Evolutionary conservation across 1,284 basidiomycete genomes (phyloP).

Genomic region (Pholiota adiposa): DNA sequence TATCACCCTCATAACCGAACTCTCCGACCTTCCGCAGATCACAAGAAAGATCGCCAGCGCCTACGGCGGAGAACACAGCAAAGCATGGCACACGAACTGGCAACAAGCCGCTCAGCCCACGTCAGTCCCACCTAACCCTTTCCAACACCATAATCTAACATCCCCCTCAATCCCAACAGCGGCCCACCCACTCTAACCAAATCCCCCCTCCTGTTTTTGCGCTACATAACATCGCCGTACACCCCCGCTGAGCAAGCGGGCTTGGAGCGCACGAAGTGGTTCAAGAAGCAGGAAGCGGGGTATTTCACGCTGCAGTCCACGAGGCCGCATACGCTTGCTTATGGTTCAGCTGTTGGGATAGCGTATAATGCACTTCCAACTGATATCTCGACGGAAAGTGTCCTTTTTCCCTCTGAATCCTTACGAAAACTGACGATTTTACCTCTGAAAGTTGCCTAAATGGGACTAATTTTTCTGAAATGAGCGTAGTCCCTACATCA

Average conservation of each 20-base stretch:
- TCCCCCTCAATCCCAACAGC: no score
- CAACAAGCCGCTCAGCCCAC: no score
- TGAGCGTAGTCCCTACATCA: no score
- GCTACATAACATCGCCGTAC: conserved; percentile 11
- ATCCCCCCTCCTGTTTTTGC: conserved; percentile 15
- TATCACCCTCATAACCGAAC: no score
- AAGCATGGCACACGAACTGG: conserved; percentile 35
- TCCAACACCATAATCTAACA: no score
- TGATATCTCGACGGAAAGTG: no score
- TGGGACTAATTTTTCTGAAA: no score
- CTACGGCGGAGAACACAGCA: conserved; percentile 41
- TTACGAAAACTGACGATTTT: no score
- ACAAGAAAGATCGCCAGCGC: conserved; percentile 40
- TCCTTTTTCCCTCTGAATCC: no score
- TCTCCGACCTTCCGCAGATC: conserved; percentile 33
- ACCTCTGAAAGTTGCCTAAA: no score
- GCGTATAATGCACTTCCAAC: no score
- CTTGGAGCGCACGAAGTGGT: background rate
- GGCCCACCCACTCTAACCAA: background rate
- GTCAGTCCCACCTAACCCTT: background rate
- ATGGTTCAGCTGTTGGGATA: no score
- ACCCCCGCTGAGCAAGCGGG: background rate
- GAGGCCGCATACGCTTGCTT: background rate
- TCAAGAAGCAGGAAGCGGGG: background rate
- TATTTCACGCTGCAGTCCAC: background rate